These are phyloP conservation scores for Ceratobasidium sp. DNA, from an alignment of 1,284 basidiomycete genomes.

Conservation along the genomic window DNA sequence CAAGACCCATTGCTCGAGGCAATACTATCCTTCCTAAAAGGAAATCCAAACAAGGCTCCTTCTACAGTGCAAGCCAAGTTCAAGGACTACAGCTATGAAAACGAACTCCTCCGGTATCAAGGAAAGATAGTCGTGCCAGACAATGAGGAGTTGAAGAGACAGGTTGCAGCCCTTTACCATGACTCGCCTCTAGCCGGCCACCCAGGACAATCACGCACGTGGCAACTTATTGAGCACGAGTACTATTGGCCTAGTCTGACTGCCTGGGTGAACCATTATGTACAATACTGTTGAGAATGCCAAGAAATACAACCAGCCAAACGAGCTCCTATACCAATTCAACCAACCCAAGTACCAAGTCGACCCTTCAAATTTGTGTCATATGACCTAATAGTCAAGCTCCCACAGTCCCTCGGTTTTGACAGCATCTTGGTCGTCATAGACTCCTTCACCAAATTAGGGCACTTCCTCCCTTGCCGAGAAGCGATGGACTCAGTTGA, in stretches of 20 bases:
- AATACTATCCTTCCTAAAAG: not conserved
- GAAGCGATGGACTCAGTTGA: not conserved
- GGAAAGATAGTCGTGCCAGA: not conserved
- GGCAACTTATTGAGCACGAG: not conserved
- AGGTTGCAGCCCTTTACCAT: not conserved
- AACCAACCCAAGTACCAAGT: conserved; percentile 54
- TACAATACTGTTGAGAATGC: not conserved
- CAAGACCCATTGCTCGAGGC: not conserved
- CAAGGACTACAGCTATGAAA: not conserved
- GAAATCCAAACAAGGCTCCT: not conserved
- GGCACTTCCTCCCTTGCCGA: conserved; percentile 37
- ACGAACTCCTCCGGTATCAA: not conserved
- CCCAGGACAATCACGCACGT: not conserved
- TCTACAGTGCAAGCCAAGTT: not conserved
- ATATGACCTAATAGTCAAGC: conserved; percentile 58
- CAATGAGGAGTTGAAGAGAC: not conserved
- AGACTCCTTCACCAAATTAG: conserved; percentile 56
- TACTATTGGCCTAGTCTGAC: not conserved
- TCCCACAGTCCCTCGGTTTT: conserved; percentile 55
- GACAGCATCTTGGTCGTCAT: conserved; percentile 57
- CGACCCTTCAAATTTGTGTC: conserved; percentile 57
- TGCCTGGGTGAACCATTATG: not conserved
- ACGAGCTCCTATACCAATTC: conserved; percentile 53
- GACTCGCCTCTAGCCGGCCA: not conserved
- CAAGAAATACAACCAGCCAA: conserved; percentile 51